Evolutionary conservation across 2,329 filamentous ascomycete species (phyloP).

Genomic region (Phialocephala subalpina): DNA sequence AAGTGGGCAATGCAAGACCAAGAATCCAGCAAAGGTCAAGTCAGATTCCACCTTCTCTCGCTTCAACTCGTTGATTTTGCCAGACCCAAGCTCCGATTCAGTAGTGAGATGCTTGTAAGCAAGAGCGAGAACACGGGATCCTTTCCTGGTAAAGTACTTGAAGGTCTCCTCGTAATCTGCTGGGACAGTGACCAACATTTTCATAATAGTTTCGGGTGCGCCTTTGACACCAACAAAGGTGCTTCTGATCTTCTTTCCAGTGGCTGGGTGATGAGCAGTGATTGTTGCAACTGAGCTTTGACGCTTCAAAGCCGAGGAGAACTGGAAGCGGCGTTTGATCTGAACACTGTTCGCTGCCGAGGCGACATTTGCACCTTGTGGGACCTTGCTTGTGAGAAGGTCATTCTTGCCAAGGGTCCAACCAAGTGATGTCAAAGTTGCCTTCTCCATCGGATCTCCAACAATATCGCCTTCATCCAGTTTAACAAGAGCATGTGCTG

Average conservation of each 20-base stretch:
- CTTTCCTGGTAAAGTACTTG: constrained; percentile 97
- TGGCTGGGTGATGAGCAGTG: constrained; percentile 73
- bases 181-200: constrained; percentile 86
- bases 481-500: constrained; percentile 93
- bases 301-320: constrained; percentile 94
- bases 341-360: constrained; percentile 80
- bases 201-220: constrained; percentile 94
- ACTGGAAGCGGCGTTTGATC: constrained; percentile 96
- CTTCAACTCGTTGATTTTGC: constrained; percentile 91
- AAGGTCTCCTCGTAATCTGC: constrained; percentile 95
- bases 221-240: constrained; percentile 97
- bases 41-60: constrained; percentile 89
- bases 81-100: constrained; percentile 82
- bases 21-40: constrained; percentile 90
- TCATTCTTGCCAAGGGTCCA: constrained; percentile 95
- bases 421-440: constrained; percentile 85
- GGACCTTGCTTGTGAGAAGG: constrained; percentile 74
- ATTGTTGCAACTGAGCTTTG: constrained; percentile 94
- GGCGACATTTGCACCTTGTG: constrained; percentile 50
- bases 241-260: constrained; percentile 78
- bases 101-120: constrained; percentile 91
- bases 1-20: constrained; percentile 92
- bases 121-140: constrained; percentile 90
- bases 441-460: constrained; percentile 99
- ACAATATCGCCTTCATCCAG: constrained; percentile 97